A percentile compares a stretch with the other conserved stretches of the same genome.
These are phyloP conservation scores for Sextonia rubra DNA, from an alignment of 164 flowering plant genomes.

Conservation along the genomic window DNA sequence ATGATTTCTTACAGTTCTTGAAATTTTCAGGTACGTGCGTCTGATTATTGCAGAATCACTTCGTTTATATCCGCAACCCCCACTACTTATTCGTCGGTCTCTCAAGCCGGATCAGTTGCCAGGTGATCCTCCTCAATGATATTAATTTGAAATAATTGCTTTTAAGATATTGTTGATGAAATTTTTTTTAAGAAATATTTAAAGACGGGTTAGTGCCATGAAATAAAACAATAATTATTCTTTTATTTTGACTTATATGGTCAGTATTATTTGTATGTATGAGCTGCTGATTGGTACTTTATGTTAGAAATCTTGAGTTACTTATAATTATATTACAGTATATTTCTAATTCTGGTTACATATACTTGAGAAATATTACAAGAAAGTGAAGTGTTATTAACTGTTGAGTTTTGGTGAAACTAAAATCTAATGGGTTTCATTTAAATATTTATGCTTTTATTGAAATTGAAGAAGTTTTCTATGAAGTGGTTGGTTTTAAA, in stretches of 20 bases:
- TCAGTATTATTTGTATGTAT: neutral
- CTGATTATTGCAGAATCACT: constrained; percentile 83
- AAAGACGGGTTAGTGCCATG: neutral
- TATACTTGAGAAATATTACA: too few species aligned
- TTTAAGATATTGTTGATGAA: neutral
- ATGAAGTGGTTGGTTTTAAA: too few species aligned
- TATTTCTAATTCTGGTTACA: too few species aligned
- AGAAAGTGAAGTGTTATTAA: too few species aligned
- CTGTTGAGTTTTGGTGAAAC: too few species aligned
- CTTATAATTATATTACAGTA: too few species aligned
- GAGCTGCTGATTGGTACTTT: too few species aligned
- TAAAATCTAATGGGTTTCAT: too few species aligned
- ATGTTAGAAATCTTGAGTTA: neutral
- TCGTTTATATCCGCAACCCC: constrained; percentile 97
- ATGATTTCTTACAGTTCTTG: neutral
- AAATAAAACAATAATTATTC: neutral
- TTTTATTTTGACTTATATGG: neutral
- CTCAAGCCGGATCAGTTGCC: constrained; percentile 80
- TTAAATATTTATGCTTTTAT: too few species aligned
- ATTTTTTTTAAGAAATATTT: too few species aligned
- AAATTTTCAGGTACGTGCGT: constrained; percentile 65
- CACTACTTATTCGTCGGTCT: constrained; percentile 88
- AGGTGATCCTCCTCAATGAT: constrained; percentile 37
- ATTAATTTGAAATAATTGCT: neutral
- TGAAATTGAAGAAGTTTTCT: too few species aligned